A percentile compares a stretch with the other conserved stretches of the same genome.
phyloP scores from a whole-genome alignment of 345 rosid species.

The Adansonia digitata region DNA sequence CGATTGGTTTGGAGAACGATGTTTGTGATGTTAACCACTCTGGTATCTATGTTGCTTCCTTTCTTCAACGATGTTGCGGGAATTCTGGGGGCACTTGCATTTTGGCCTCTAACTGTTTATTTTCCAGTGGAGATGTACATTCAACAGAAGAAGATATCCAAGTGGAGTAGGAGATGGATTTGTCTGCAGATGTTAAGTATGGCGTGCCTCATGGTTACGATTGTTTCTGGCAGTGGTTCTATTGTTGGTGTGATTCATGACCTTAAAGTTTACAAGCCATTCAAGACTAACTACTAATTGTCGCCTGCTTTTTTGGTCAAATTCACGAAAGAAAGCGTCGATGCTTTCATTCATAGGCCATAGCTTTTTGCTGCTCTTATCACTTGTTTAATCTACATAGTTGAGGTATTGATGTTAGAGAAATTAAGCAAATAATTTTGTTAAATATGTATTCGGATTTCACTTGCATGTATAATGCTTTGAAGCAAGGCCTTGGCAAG shows the following conservation, averaged over 20 bases:
- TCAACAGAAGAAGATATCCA: conserved; percentile 36
- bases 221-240: conserved; percentile 48
- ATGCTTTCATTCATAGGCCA: too few species aligned
- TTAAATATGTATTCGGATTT: too few species aligned
- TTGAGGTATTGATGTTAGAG: background rate
- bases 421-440: background rate
- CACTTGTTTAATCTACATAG: too few species aligned
- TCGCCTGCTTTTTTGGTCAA: background rate
- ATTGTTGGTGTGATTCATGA: conserved; percentile 43
- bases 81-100: conserved; percentile 50
- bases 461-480: too few species aligned
- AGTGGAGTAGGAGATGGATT: conserved; percentile 57
- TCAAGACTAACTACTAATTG: conserved; percentile 29
- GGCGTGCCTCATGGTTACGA: conserved; percentile 41
- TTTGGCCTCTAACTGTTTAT: conserved; percentile 57
- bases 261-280: conserved; percentile 39
- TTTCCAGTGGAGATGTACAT: conserved; percentile 64
- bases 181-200: conserved; percentile 42
- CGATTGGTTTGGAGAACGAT: conserved; percentile 44
- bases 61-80: conserved; percentile 54
- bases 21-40: conserved; percentile 45
- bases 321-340: too few species aligned
- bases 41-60: conserved; percentile 51
- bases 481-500: too few species aligned
- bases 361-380: too few species aligned